These are phyloP conservation scores for Lipomyces anomalus DNA, from an alignment of 805 yeast species.

Conservation along the genomic window DNA sequence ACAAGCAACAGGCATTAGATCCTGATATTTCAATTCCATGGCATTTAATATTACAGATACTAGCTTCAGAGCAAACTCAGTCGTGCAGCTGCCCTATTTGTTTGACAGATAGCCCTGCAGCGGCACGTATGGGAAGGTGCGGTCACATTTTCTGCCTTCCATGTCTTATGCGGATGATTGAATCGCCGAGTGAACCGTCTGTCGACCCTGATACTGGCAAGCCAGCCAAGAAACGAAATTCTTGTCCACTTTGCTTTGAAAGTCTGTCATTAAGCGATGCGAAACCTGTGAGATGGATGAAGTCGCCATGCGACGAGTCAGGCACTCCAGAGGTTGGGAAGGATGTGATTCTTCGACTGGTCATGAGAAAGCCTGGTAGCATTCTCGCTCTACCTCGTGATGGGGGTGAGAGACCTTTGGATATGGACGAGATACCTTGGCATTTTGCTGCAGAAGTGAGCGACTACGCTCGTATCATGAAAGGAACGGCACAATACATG, in stretches of 20 bases:
- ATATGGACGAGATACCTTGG: constrained; percentile 52
- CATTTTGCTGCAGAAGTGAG: constrained; percentile 36
- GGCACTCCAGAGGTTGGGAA: constrained; percentile 55
- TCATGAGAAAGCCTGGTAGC: constrained; percentile 48
- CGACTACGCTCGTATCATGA: constrained; percentile 61
- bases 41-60: constrained; percentile 58
- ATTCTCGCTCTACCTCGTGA: constrained; percentile 49
- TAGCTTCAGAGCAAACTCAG: constrained; percentile 64
- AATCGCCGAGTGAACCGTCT: constrained; percentile 40
- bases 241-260: constrained; percentile 77
- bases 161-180: constrained; percentile 69
- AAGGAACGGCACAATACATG: constrained; percentile 54
- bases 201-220: constrained; percentile 12
- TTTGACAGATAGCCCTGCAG: constrained; percentile 71
- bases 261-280: constrained; percentile 49
- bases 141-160: constrained; percentile 88
- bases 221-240: constrained; percentile 42
- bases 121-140: constrained; percentile 92
- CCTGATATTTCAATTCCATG: constrained; percentile 70
- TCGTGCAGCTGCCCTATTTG: constrained; percentile 80
- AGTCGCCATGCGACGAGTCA: constrained; percentile 46
- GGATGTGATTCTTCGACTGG: constrained; percentile 55
- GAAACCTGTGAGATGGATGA: constrained; percentile 55
- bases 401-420: constrained; percentile 18
- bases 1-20: constrained; percentile 54